A percentile compares a stretch with the other conserved stretches of the same genome.
Conservation (phyloP, 2,329 filamentous ascomycete genomes). For the Daldinia sp. region DNA sequence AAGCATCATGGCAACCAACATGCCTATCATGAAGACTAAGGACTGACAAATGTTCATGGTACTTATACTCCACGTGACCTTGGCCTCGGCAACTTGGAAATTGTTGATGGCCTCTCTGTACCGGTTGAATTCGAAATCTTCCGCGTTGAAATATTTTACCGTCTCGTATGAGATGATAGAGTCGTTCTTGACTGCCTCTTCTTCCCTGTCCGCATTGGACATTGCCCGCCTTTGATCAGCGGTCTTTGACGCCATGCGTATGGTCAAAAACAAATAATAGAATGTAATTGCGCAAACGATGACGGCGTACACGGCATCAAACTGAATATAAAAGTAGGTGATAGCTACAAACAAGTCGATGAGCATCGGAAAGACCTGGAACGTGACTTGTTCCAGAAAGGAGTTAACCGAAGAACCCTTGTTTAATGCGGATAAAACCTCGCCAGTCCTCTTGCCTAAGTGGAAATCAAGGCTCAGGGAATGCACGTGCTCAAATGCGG, state of each 20-base stretch:
- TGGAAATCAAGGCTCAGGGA: slow-evolving; percentile 95
- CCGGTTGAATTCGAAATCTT: slow-evolving; percentile 78
- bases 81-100: slow-evolving; percentile 78
- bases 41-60: slow-evolving; percentile 85
- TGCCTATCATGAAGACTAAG: slow-evolving; percentile 78
- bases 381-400: slow-evolving; percentile 95
- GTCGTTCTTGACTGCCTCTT: slow-evolving; percentile 98
- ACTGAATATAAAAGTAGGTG: slow-evolving; percentile 77
- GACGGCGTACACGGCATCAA: slow-evolving; percentile 89
- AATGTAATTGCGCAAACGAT: slow-evolving; percentile 92
- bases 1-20: slow-evolving; percentile 75
- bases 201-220: slow-evolving; percentile 93
- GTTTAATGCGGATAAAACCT: slow-evolving; percentile 93
- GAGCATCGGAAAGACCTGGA: slow-evolving; percentile 94
- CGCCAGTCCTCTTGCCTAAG: slow-evolving; percentile 93
- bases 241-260: slow-evolving; percentile 93
- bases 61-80: slow-evolving; percentile 78
- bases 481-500: slow-evolving; percentile 97
- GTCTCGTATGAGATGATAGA: slow-evolving; percentile 99
- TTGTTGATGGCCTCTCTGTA: slow-evolving; percentile 75
- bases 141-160: slow-evolving; percentile 90
- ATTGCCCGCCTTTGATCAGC: slow-evolving; percentile 91
- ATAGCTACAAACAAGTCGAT: slow-evolving; percentile 89
- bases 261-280: slow-evolving; percentile 95
- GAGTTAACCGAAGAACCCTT: slow-evolving; percentile 97